Conservation (phyloP, 768 basidiomycete species). For the Mrakia blollopis region DNA sequence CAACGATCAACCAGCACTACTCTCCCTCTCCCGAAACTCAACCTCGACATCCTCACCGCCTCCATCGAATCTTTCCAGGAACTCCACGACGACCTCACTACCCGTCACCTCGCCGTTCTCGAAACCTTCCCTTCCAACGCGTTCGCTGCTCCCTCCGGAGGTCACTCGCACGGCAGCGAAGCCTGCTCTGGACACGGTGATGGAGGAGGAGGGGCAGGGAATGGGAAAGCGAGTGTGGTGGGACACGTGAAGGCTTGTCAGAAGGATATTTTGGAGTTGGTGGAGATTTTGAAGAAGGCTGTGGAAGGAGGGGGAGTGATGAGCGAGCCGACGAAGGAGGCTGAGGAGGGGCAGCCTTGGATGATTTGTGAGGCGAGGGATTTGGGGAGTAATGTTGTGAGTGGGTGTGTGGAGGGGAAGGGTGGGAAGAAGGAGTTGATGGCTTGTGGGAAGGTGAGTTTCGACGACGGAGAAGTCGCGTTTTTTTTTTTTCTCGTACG, state of each 20-base stretch:
- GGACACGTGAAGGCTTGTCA: not conserved
- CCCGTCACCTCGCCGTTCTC: not conserved
- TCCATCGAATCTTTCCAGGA: not conserved
- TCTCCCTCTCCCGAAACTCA: not conserved
- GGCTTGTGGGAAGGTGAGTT: not conserved
- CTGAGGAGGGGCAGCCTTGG: not conserved
- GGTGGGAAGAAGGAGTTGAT: not conserved
- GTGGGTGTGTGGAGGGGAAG: not conserved
- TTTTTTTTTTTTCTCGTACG: too few relatives aligned
- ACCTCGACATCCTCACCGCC: not conserved
- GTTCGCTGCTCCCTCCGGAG: not conserved
- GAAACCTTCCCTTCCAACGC: not conserved
- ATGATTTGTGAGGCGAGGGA: not conserved
- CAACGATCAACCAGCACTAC: too few relatives aligned
- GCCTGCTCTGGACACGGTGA: not conserved
- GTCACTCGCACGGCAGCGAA: not conserved
- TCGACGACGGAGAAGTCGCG: too few relatives aligned
- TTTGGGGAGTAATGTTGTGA: not conserved
- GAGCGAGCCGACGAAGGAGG: not conserved
- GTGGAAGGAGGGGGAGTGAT: not conserved
- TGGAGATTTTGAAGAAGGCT: not conserved
- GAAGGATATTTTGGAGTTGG: not conserved
- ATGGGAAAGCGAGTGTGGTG: not conserved
- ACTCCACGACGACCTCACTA: not conserved
- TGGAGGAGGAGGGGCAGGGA: not conserved